Evolutionary conservation across 2,329 filamentous ascomycete genomes (phyloP).

Genomic region (Penicillium sp.): DNA sequence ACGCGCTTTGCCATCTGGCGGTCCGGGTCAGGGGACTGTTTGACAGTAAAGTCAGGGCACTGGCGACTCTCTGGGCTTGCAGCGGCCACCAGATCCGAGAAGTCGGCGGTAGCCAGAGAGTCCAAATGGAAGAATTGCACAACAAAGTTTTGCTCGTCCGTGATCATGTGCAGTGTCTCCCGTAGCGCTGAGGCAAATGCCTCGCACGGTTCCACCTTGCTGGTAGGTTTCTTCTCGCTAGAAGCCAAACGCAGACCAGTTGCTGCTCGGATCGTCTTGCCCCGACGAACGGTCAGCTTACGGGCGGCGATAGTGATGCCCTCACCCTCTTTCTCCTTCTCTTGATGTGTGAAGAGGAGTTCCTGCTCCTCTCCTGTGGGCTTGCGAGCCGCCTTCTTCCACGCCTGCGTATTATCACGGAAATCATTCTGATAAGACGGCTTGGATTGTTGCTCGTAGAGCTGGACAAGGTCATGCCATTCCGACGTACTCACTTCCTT

Average conservation of each 20-base stretch:
- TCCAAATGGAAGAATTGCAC: constrained; percentile 96
- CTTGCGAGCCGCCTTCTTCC: constrained; percentile 79
- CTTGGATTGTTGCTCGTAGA: constrained; percentile 77
- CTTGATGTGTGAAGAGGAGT: constrained; percentile 83
- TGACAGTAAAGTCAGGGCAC: constrained; percentile 71
- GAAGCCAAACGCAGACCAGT: constrained; percentile 48
- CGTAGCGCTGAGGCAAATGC: constrained; percentile 78
- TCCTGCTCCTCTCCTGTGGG: constrained; percentile 75
- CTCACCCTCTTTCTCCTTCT: constrained; percentile 80
- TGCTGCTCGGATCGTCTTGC: constrained; percentile 66
- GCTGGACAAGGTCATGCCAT: constrained; percentile 77
- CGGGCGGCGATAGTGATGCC: constrained; percentile 72
- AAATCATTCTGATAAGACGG: constrained; percentile 82
- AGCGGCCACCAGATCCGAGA: constrained; percentile 74
- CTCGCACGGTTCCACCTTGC: constrained; percentile 73
- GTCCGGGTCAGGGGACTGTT: constrained; percentile 84
- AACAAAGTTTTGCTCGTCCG: constrained; percentile 95
- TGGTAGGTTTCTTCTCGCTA: constrained; percentile 61
- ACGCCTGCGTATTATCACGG: constrained; percentile 71
- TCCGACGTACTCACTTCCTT: constrained; percentile 79
- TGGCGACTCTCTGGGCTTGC: constrained; percentile 67
- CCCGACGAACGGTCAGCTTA: constrained; percentile 91
- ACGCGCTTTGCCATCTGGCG: constrained; percentile 81
- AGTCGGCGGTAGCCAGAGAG: constrained; percentile 79
- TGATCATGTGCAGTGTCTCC: constrained; percentile 78